These are phyloP conservation scores for Lepidium aucheri DNA, from an alignment of 345 rosid genomes.

Conservation along the genomic window DNA sequence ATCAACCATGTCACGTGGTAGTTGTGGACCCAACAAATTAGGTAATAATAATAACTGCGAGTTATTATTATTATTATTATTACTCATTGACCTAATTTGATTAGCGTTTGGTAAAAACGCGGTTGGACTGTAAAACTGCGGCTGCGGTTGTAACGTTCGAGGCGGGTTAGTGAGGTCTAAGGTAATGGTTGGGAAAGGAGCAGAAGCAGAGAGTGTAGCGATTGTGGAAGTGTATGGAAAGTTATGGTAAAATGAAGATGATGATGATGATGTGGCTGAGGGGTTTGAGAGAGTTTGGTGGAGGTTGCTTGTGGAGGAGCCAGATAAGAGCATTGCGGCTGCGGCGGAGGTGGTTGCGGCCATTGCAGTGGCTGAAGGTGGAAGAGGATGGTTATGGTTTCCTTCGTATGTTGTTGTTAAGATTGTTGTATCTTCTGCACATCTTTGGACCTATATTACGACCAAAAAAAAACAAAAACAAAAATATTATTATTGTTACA, in stretches of 20 bases:
- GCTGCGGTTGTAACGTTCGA: slow-evolving; percentile 30
- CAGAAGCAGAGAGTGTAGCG: slow-evolving; percentile 72
- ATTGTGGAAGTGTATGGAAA: slow-evolving; percentile 62
- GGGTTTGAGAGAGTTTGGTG: slow-evolving; percentile 40
- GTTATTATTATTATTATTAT: neutral
- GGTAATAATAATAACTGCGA: slow-evolving; percentile 15
- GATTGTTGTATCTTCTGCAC: slow-evolving; percentile 71
- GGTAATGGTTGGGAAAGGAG: slow-evolving; percentile 86
- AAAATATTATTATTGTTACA: neutral
- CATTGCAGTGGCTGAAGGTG: slow-evolving; percentile 84
- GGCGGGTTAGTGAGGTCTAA: slow-evolving; percentile 70
- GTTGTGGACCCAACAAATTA: slow-evolving; percentile 18
- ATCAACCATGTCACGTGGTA: slow-evolving; percentile 52
- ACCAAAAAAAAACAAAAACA: too few species aligned
- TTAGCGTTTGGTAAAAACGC: slow-evolving; percentile 22
- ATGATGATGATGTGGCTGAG: slow-evolving; percentile 19
- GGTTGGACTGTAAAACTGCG: slow-evolving; percentile 14
- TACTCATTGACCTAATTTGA: slow-evolving; percentile 14
- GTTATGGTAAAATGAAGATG: slow-evolving; percentile 30
- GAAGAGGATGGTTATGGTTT: slow-evolving; percentile 91
- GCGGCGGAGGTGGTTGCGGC: slow-evolving; percentile 90
- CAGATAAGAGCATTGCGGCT: slow-evolving; percentile 75
- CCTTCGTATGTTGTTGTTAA: slow-evolving; percentile 92
- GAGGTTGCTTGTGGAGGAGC: slow-evolving; percentile 51
- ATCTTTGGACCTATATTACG: slow-evolving; percentile 66